A percentile compares a stretch with the other conserved stretches of the same genome.
Evolutionary conservation across 805 yeast genomes (phyloP).

Genomic region (Lachancea fermentati): DNA sequence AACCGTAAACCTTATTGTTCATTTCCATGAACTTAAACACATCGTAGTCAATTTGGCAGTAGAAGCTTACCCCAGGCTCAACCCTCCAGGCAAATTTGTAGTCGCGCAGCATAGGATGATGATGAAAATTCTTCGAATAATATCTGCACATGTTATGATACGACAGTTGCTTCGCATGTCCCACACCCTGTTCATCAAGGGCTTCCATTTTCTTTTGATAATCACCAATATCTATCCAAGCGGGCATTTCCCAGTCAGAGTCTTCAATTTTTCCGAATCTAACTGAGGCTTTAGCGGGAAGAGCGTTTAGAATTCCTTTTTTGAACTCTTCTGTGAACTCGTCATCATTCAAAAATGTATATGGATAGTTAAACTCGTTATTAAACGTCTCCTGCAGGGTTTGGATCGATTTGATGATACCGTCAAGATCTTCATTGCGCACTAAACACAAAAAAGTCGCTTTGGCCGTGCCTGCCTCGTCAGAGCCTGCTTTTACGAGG

Average conservation of each 20-base stretch:
- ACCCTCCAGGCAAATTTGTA: constrained; percentile 75
- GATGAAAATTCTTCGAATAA: constrained; percentile 58
- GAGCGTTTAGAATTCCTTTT: constrained; percentile 34
- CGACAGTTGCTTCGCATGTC: constrained; percentile 54
- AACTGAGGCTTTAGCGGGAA: constrained; percentile 38
- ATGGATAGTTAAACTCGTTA: constrained; percentile 67
- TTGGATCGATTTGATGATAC: constrained; percentile 46
- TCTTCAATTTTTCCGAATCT: constrained; percentile 43
- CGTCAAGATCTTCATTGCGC: constrained; percentile 54
- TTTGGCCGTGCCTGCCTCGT: constrained; percentile 42
- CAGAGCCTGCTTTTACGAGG: constrained; percentile 27
- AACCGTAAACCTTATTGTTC: constrained; percentile 68
- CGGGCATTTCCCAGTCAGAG: constrained; percentile 56
- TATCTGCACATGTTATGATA: constrained; percentile 86
- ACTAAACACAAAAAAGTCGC: constrained; percentile 67
- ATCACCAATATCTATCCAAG: constrained; percentile 42
- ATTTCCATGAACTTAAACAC: constrained; percentile 68
- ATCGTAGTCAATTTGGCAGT: constrained; percentile 67
- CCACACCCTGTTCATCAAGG: constrained; percentile 41
- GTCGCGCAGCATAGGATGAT: constrained; percentile 55
- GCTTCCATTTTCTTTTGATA: constrained; percentile 38
- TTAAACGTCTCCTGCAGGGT: constrained; percentile 65
- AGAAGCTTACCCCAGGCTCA: constrained; percentile 68
- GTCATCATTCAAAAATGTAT: constrained; percentile 70
- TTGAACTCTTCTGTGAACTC: constrained; percentile 59